Evolutionary conservation across 495 filamentous ascomycete species (phyloP), one percentile per base, ranked within the genome.

Genomic region (Penicillium argentinense): DNA sequence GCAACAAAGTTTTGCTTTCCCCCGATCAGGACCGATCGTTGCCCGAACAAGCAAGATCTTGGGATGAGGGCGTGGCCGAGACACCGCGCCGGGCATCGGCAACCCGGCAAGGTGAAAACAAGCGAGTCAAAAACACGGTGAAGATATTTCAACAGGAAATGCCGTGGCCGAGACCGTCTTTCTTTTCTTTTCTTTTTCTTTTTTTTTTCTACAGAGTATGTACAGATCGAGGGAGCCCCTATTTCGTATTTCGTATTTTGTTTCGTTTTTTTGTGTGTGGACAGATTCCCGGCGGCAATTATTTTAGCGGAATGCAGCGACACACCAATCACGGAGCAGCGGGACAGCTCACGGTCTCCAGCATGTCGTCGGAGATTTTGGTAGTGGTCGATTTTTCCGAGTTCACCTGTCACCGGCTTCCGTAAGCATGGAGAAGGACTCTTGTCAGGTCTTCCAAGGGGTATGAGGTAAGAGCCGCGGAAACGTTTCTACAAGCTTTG

Each of bases 401-500:
- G n/a, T n/a, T n/a, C n/a, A n/a, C n/a, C n/a, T n/a, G n/a, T n/a
- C n/a, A n/a, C n/a, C n/a, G n/a, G n/a, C n/a, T n/a, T n/a, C n/a
- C n/a, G n/a, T n/a, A n/a, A n/a, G n/a, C n/a, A n/a, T n/a, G n/a
- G n/a, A n/a, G n/a, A n/a, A n/a, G n/a, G n/a, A n/a, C n/a, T n/a
- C n/a, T n/a, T n/a, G n/a, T n/a, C n/a, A n/a, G n/a, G n/a, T n/a
- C n/a, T n/a, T n/a, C n/a, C n/a, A n/a, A n/a, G n/a, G n/a, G n/a
- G n/a, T n/a, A n/a, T n/a, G n/a, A n/a, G n/a, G n/a, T n/a, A n/a
- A n/a, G n/a, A n/a, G n/a, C n/a, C n/a, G n/a, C n/a, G n/a, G n/a
- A n/a, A 26, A 26, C 25, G 25, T 26, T n/a, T n/a, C n/a, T n/a
- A n/a, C 47, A 56, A 56, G 53, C 53, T 56, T 56, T 42, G 33